These are phyloP conservation scores for Aspergillus kassunensis DNA, from an alignment of 495 filamentous ascomycete species.

Conservation along the genomic window DNA sequence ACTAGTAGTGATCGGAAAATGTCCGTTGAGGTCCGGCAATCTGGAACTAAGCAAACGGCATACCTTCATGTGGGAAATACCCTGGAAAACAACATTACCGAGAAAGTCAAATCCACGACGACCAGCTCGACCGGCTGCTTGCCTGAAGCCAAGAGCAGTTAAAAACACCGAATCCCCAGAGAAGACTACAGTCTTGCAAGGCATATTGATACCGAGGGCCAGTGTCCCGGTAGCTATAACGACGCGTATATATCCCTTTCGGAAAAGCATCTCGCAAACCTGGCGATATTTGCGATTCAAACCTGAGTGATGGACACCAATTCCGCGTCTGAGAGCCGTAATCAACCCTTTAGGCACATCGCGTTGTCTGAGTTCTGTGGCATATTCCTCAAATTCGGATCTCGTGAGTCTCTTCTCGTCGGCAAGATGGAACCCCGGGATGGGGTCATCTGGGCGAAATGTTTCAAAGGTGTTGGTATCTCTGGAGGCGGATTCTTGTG, in stretches of 20 bases:
- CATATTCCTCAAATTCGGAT: constrained; percentile 50
- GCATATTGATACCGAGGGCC: constrained; percentile 79
- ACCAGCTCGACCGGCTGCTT: constrained; percentile 72
- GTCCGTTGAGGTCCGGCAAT: constrained; percentile 68
- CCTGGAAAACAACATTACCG: constrained; percentile 76
- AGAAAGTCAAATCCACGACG: constrained; percentile 76
- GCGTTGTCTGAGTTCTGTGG: constrained; percentile 40
- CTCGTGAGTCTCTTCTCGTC: constrained; percentile 49
- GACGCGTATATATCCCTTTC: constrained; percentile 67
- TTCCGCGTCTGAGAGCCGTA: constrained; percentile 55
- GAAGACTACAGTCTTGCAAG: constrained; percentile 77
- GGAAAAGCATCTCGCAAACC: constrained; percentile 55
- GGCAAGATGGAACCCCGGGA: constrained; percentile 62
- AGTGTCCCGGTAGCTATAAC: constrained; percentile 75
- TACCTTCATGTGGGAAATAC: constrained; percentile 49
- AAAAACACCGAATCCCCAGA: constrained; percentile 66
- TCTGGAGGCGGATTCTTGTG: constrained; percentile 48
- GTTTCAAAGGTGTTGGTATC: constrained; percentile 52
- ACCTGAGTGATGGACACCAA: constrained; percentile 74
- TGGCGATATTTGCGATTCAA: constrained; percentile 75
- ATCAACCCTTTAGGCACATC: constrained; percentile 46
- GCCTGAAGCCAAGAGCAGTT: constrained; percentile 70
- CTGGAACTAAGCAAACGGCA: constrained; percentile 64
- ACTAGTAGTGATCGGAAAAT: constrained; percentile 73
- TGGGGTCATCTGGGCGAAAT: constrained; percentile 62